Evolutionary conservation across 2,329 filamentous ascomycete species (phyloP).

Genomic region (Xylariales sp.): DNA sequence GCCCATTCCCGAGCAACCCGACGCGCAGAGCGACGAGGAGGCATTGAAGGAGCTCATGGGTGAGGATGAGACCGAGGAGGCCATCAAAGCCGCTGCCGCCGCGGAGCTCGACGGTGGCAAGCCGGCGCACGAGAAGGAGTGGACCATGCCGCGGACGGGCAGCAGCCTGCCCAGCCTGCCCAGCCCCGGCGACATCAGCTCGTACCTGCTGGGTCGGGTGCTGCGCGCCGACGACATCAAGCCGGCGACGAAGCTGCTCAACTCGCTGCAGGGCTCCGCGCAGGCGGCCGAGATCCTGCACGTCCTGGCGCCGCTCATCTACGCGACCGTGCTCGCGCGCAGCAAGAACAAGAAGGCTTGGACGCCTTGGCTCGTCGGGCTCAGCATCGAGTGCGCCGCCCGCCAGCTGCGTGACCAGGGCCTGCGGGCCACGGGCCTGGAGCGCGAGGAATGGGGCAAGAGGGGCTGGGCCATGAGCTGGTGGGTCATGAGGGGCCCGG

Average conservation of each 20-base stretch:
- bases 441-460: conserved; percentile 84
- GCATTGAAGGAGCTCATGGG: conserved; percentile 25
- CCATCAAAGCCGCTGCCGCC: conserved; percentile 36
- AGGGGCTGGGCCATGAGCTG: conserved; percentile 87
- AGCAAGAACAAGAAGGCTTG: conserved; percentile 73
- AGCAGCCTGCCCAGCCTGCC: conserved; percentile 81
- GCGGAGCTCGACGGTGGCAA: too few species aligned
- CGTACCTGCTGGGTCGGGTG: conserved; percentile 84
- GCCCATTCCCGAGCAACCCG: conserved; percentile 59
- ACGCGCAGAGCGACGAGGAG: conserved; percentile 46
- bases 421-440: conserved; percentile 77
- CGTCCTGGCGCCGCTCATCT: conserved; percentile 83
- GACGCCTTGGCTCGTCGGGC: conserved; percentile 85
- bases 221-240: conserved; percentile 96
- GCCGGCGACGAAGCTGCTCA: conserved; percentile 80
- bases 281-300: conserved; percentile 87
- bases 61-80: conserved; percentile 35
- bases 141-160: conserved; percentile 93
- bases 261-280: conserved; percentile 67
- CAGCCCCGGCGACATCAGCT: conserved; percentile 74
- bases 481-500: conserved; percentile 96
- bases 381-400: conserved; percentile 82
- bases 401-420: conserved; percentile 75
- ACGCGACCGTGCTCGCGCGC: conserved; percentile 76
- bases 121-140: conserved; percentile 58